Evolutionary conservation across 495 filamentous ascomycete species (phyloP), one percentile per base, ranked within the genome.

Genomic region (Neurospora sp.): DNA sequence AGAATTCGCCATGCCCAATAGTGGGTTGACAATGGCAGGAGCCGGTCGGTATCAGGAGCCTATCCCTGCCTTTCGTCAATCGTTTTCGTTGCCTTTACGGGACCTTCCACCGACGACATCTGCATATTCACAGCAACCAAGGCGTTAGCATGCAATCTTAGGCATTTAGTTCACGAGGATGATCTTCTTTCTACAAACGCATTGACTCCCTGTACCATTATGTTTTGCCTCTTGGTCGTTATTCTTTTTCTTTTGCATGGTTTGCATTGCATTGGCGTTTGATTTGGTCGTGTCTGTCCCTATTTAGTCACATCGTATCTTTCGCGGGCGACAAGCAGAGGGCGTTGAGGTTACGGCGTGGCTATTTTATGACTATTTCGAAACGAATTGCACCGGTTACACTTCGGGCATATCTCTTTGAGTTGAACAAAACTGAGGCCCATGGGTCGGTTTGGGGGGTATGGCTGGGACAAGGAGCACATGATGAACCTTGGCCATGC

Each of bases 1-100:
- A 14, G 95, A 97, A 69, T 89, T 85, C 72, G 75, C 78, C 44
- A 75, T 78, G 74, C 72, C 69, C 31, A 40, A 73, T n/a, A 46
- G 66, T 18, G 77, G 73, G 23, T 31, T 66, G 54, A 66, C 54
- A 66, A 66, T 66, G 54, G 27, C 54, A 16, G 54, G 54, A 35
- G 27, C 12, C 10, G 54, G 54, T 27, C 54, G 54, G 54, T 66
- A 66, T 66, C 54, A 66, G 27, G 54, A 66, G 54, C 23, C 54
- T 35, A 66, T 66, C 3, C 54, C 54, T 9, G 54, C 27, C 54
- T 35, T 66, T 66, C 54, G 54, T 66, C 54, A 66, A 37, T 66
- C 54, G 27, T 66, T 66, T 66, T 66, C 54, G 27, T 66, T 66
- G 7, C 54, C 54, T 27, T 35, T 66, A 66, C 54, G 54, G 54